Evolutionary conservation across 495 filamentous ascomycete species (phyloP), one percentile per base, ranked within the genome.

Genomic region (Penicillium argentinense): DNA sequence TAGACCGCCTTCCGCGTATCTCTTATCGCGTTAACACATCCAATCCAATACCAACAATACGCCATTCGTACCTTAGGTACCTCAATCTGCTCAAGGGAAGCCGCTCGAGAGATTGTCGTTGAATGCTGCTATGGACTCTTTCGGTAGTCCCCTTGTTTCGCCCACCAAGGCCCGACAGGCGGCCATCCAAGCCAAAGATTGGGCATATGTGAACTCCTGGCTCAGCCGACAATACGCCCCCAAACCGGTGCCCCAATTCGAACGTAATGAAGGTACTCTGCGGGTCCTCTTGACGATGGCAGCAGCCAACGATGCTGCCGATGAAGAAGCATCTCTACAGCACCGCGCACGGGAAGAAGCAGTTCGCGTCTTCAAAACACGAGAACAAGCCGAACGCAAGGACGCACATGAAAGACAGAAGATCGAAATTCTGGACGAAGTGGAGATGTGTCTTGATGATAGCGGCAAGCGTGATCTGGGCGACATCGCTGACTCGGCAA

Each of bases 131-230:
- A 52, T 50, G 43, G 53, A 57, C 21, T 42, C 39, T 3, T 69
- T 74, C 57, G 67, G 72, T 46, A 67, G 61, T 47, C 58, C 67
- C 16, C 60, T 75, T 18, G 48, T 69, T 38, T 77, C 74, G 12
- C 74, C 74, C 14, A 60, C 71, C 5, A 77, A 77, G 47, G 72
- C 72, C 14, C 68, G 71, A 14, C 71, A 73, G 45, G 71, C 68
- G 38, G 73, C 72, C 39, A 72, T 75, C 21, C 64, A 74, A 37
- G 85, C 87, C 37, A 88, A 88, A 60, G 90, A 96, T 73, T 97
- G 91, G 91, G 80, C 83, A 42, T 89, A 86, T 57, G 75, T 95
- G 56, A 87, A 95, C 71, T 68, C 73, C 66, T 97, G 91, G 89
- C 81, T 97, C 3, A 60, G 66, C 21, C 72, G 76, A 37, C 84